Evolutionary conservation across 306 rosid species (phyloP), one percentile per base, ranked within the genome.

Genomic region (Prunus davidiana): DNA sequence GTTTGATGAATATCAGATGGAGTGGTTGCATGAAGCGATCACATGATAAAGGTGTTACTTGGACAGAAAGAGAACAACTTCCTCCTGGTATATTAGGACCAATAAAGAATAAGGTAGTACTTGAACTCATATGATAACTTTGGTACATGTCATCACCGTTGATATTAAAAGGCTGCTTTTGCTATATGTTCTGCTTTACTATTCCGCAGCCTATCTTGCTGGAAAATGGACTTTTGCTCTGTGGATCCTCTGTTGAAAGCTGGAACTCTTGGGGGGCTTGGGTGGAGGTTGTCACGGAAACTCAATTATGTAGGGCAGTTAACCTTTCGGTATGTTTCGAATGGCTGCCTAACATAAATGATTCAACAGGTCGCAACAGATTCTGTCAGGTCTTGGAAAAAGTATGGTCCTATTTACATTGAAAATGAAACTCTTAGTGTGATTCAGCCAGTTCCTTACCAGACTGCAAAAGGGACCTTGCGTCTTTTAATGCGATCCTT

Each of bases 241-340:
- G 98, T 69, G 98, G 98, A 85, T 94, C 98, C 72, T 94, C 98
- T 2, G 98, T 94, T 56, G 97, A 94, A 85, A 94, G 97, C 84
- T 94, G 98, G 97, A 92, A 88, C 85, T 94, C 97, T 46, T 92
- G 98, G 98, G 98, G 98, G 1, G 85, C 98, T 73, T 92, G 98
- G 98, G 72, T 90, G 67, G 98, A 94, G 97, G 97, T 94, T 77
- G 60, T 54, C 62, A 64, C 69, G 38, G 49, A 43, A 75, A 78
- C 32, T 45, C 54, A 62, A 76, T 77, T 79, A 47, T 47, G 41
- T 67, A 75, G 61, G 76, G 52, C 22, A 9, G 49, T 73, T 77
- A 71, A 63, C 66, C 24, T 38, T 68, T 46, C 54, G 19, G 25
- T 61, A 83, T 66, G 6, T 79, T 64, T 77, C 38, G 74, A 28